Conservation (phyloP, 2,329 filamentous ascomycete genomes). For the Fusarium longipes region DNA sequence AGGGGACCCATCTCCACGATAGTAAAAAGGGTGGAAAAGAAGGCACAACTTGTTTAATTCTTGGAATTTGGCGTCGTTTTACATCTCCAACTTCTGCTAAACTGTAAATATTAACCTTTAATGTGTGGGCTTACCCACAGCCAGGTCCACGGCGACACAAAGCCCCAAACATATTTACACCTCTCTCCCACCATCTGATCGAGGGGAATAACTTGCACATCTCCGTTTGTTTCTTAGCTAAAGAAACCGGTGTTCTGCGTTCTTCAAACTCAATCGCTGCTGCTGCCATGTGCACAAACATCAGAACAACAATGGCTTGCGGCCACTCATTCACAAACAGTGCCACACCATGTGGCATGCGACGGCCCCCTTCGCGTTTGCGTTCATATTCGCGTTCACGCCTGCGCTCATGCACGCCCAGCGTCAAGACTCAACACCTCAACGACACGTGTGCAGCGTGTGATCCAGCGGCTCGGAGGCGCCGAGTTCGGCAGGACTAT, state of each 20-base stretch:
- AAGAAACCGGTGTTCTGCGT: neutral
- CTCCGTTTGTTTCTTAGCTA: neutral
- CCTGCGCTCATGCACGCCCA: constrained; percentile 24
- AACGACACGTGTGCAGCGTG: constrained; percentile 54
- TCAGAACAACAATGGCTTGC: constrained; percentile 46
- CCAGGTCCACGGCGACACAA: neutral
- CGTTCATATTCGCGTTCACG: constrained; percentile 19
- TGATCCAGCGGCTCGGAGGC: constrained; percentile 48
- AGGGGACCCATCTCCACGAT: constrained; percentile 34
- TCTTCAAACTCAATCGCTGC: constrained; percentile 9
- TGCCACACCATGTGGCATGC: constrained; percentile 15
- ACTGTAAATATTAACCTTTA: constrained; percentile 2
- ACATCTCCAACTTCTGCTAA: neutral
- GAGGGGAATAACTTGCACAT: neutral
- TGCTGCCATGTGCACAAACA: constrained; percentile 40
- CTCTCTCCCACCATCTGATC: neutral
- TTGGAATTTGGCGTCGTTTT: constrained; percentile 12
- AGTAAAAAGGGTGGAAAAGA: constrained; percentile 13
- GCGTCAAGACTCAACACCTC: constrained; percentile 40
- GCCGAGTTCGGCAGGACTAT: constrained; percentile 42
- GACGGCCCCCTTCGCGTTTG: constrained; percentile 1
- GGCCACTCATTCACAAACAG: constrained; percentile 41
- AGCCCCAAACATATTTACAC: neutral
- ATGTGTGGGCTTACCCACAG: constrained; percentile 14
- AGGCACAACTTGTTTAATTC: constrained; percentile 11